Conservation (phyloP, 148 eudicot genomes). For the Persicaria tinctoria region DNA sequence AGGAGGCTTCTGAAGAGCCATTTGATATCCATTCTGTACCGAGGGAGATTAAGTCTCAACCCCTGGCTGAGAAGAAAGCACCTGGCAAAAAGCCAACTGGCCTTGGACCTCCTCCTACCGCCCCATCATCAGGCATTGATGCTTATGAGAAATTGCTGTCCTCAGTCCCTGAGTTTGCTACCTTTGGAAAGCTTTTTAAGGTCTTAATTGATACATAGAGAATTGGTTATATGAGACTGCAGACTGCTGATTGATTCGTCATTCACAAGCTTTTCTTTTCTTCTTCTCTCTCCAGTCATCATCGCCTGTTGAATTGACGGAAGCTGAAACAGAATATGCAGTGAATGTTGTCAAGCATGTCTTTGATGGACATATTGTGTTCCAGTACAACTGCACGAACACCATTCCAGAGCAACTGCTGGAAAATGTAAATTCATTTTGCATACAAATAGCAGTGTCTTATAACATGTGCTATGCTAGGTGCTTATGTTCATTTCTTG, state of each 20-base stretch:
- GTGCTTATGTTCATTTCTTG: neutral
- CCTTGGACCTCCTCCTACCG: slow-evolving; percentile 63
- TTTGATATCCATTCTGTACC: slow-evolving; percentile 84
- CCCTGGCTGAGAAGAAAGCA: slow-evolving; percentile 84
- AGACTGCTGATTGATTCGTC: neutral
- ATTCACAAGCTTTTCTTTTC: neutral
- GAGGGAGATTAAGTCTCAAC: slow-evolving; percentile 86
- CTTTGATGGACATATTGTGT: slow-evolving; percentile 71
- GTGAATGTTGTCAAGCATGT: slow-evolving; percentile 93
- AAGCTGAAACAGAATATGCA: slow-evolving; percentile 95
- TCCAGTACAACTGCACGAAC: slow-evolving; percentile 98
- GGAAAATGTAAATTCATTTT: slow-evolving; percentile 58
- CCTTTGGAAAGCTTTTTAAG: slow-evolving; percentile 90
- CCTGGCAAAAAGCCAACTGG: slow-evolving; percentile 85
- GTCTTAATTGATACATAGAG: slow-evolving; percentile 21
- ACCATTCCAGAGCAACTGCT: slow-evolving; percentile 89
- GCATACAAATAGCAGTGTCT: neutral
- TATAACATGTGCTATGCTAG: neutral
- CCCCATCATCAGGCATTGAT: slow-evolving; percentile 60
- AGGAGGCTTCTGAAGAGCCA: slow-evolving; percentile 81
- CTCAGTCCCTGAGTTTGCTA: slow-evolving; percentile 70
- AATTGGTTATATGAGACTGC: neutral
- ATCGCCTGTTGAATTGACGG: slow-evolving; percentile 86
- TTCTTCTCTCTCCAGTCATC: slow-evolving; percentile 57
- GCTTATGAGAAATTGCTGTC: slow-evolving; percentile 80